A percentile compares a stretch with the other conserved stretches of the same genome.
Evolutionary conservation across 345 rosid genomes (phyloP).

Genomic region (Aquilaria malaccensis): DNA sequence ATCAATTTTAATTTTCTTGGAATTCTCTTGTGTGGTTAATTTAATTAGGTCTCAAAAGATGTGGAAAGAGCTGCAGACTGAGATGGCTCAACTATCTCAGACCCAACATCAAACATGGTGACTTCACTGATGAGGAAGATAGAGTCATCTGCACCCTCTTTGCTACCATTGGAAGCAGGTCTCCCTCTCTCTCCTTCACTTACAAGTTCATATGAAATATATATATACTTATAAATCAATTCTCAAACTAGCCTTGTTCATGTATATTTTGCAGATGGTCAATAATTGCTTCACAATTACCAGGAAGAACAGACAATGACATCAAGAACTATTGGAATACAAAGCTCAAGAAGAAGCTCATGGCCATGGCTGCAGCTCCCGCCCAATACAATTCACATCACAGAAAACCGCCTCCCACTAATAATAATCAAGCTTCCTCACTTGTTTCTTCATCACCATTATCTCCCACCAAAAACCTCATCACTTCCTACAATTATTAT

Average conservation of each 20-base stretch:
- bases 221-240: too few relatives aligned
- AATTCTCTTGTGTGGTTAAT: not conserved
- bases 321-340: conserved; percentile 7
- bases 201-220: too few relatives aligned
- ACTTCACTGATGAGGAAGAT: conserved; percentile 57
- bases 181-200: too few relatives aligned
- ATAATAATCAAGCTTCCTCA: too few relatives aligned
- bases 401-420: too few relatives aligned
- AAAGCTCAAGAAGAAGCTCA: not conserved
- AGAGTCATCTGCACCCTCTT: conserved; percentile 40
- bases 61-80: conserved; percentile 60
- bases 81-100: conserved; percentile 57
- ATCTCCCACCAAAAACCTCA: too few relatives aligned
- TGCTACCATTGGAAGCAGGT: conserved; percentile 55
- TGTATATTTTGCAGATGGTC: not conserved
- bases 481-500: too few relatives aligned
- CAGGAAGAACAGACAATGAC: conserved; percentile 4
- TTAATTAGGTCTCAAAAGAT: conserved; percentile 42
- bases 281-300: not conserved
- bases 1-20: too few relatives aligned
- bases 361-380: too few relatives aligned
- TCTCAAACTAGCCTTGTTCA: too few relatives aligned
- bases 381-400: too few relatives aligned
- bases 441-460: too few relatives aligned
- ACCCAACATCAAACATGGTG: conserved; percentile 52